Percentiles rank a stretch among this genome's conserved stretches.
Evolutionary conservation across 495 filamentous ascomycete genomes (phyloP).

Genomic region (Talaromyces wortmannii): DNA sequence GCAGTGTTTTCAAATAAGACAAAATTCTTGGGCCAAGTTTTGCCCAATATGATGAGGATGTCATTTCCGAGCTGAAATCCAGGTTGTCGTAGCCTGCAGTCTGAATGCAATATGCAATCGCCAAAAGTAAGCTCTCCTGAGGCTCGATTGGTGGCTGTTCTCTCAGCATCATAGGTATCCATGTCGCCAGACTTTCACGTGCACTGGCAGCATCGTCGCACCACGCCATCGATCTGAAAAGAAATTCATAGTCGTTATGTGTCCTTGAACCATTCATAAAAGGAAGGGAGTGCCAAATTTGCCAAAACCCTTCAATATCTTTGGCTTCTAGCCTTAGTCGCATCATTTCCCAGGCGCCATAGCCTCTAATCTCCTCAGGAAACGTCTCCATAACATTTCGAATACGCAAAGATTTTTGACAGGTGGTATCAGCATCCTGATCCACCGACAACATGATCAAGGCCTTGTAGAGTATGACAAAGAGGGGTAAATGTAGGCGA

Average conservation of each 20-base stretch:
- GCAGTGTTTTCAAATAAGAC: neutral
- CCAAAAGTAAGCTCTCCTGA: conserved; percentile 25
- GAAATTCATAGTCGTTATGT: conserved; percentile 44
- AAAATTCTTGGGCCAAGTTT: neutral
- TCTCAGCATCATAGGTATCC: conserved; percentile 48
- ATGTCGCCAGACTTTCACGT: conserved; percentile 40
- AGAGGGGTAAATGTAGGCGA: conserved; percentile 25
- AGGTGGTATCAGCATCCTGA: neutral
- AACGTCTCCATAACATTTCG: neutral
- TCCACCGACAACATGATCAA: neutral
- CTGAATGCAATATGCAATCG: conserved; percentile 1
- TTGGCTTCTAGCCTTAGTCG: conserved; percentile 8
- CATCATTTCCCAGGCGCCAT: conserved; percentile 8
- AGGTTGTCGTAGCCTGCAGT: neutral
- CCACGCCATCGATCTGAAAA: conserved; percentile 46
- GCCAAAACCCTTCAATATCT: conserved; percentile 54
- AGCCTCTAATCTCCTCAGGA: neutral
- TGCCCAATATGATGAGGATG: neutral
- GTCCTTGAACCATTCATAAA: conserved; percentile 42
- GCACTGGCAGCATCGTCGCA: conserved; percentile 34
- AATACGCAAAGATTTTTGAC: neutral
- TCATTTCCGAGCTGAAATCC: neutral
- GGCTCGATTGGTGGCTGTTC: conserved; percentile 48
- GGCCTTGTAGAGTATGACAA: conserved; percentile 33
- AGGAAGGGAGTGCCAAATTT: conserved; percentile 51